Evolutionary conservation across 2,329 filamentous ascomycete genomes (phyloP), one percentile per base, ranked within the genome.

Genomic region (Aspergillus glaucus): DNA sequence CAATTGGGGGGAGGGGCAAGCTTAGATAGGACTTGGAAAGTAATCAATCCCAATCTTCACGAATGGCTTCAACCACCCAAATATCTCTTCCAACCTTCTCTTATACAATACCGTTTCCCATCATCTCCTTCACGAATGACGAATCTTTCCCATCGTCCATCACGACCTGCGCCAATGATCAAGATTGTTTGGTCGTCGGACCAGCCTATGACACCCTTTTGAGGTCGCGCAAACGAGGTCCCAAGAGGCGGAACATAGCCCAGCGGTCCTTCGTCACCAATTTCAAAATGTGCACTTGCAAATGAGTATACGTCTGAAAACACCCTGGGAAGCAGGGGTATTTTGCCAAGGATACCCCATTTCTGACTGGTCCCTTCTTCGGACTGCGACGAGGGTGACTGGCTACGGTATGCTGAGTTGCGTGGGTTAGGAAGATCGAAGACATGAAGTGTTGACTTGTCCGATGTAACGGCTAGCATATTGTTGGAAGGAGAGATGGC

Each of bases 381-480:
- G 4, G 62, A 58, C 26, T 54, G 53, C 30, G 61, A 58, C 17
- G 61, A 56, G n/a, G 66, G 61, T 46, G 63, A 64, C 46, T 66
- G 63, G 47, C 67, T 67, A 51, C 65, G 64, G 50, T 62, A 62
- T 3, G 58, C 55, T 32, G 58, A 50, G 30, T 63, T 65, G 28
- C 55, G 61, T 32, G 70, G 69, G 46, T 69, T 65, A 44, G 86
- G 85, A 1, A 96, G 78, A 62, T 97, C 90, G 64, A 96, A 98
- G 34, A 98, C 80, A 69, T 98, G 93, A 9, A 98, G 77, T 0
- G 91, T 98, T 5, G 88, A 91, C 71, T 97, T 98, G 75, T 98
- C 93, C 1, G 91, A 96, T 1, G 92, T 97, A 53, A 90, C 92
- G 22, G 93, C 93, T 9, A 97, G 78, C 63, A 90, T 79, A 40